Base-by-base conservation (phyloP, 2,329 filamentous ascomycete genomes). In the Chrysosporium queenslandicum region DNA sequence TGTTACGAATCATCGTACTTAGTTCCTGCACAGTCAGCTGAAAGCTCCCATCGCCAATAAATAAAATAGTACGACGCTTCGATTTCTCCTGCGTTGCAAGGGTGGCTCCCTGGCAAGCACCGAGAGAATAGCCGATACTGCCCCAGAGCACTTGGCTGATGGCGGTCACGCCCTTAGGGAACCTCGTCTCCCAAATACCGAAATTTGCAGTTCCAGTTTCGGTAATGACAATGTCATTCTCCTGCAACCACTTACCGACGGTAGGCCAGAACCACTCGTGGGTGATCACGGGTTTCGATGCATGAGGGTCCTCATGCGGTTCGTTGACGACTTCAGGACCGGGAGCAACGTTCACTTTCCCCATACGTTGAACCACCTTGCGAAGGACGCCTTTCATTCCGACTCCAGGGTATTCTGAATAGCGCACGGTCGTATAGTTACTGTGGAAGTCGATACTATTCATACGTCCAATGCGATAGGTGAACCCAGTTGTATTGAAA, bases 11-110 rank as follows among this genome's bases (percentile, higher is more conserved):
- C 76, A 94, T 90, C 2, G 87, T 92, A 64, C 81, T 85, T 57
- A 94, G 66, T 68, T 91, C 88, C 66, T 94, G 88, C 0, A 78
- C 85, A 0, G 87, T 91, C 53, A 94, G 75, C 66, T 94, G 87
- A 70, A 94, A 83, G 41, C 82, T 86, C 14, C 88, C 88, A 63
- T 94, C 88, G 12, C 88, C 88, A 14, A 87, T 86, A 63, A 94
- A 87, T 30, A 94, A 73, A 45, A 95, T 82, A 0, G 84, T 86
- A 56, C 87, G 71, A n/a, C 63, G 69, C 4, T 63, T 62, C 4
- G 60, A 61, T 29, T 55, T 50, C 36, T 69, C 63, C 12, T 61
- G 61, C 25, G 69, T 61, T 18, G 82, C 82, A 0, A 81, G 66
- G 0, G 76, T 73, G 0, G 76, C 76, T 2, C 79, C 79, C 20